phyloP scores from a whole-genome alignment of 768 basidiomycete genomes.

The Paxillus involutus region DNA sequence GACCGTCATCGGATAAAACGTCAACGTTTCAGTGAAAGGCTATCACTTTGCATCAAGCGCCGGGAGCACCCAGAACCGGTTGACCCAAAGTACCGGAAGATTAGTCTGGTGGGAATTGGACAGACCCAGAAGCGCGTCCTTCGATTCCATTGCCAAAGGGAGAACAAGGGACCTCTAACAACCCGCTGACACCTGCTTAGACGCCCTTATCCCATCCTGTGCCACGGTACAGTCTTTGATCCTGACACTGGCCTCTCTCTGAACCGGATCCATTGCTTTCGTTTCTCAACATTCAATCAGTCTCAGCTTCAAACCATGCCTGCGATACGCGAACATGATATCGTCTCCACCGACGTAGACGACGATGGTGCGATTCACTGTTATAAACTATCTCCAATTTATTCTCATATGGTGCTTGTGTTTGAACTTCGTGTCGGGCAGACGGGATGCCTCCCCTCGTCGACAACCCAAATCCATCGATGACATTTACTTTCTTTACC shows the following conservation, averaged over 20 bases:
- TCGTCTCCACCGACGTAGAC: slow-evolving; percentile 27
- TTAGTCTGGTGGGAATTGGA: slow-evolving; percentile 27
- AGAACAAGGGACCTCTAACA: slow-evolving; percentile 34
- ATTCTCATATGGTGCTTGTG: slow-evolving; percentile 9
- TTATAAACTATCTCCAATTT: background rate
- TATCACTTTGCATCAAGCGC: background rate
- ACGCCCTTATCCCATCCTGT: slow-evolving; percentile 30
- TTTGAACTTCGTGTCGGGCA: slow-evolving; percentile 13
- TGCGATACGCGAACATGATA: slow-evolving; percentile 28
- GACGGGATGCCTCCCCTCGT: slow-evolving; percentile 52
- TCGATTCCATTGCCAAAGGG: slow-evolving; percentile 34
- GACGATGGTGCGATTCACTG: slow-evolving; percentile 34
- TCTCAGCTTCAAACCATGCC: slow-evolving; percentile 20
- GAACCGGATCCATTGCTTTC: slow-evolving; percentile 7
- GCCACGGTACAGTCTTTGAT: slow-evolving; percentile 5
- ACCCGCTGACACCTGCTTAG: slow-evolving; percentile 15
- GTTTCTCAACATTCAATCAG: background rate
- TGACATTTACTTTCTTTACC: slow-evolving; percentile 63
- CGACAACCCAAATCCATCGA: slow-evolving; percentile 50
- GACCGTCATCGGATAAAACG: slow-evolving; percentile 6
- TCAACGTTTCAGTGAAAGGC: background rate
- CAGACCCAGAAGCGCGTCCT: slow-evolving; percentile 23
- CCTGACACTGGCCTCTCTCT: background rate
- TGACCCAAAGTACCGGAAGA: slow-evolving; percentile 6
- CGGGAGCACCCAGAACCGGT: slow-evolving; percentile 10